These are phyloP conservation scores for Diaporthe nobilis DNA, from an alignment of 2,329 filamentous ascomycete species.

Conservation along the genomic window DNA sequence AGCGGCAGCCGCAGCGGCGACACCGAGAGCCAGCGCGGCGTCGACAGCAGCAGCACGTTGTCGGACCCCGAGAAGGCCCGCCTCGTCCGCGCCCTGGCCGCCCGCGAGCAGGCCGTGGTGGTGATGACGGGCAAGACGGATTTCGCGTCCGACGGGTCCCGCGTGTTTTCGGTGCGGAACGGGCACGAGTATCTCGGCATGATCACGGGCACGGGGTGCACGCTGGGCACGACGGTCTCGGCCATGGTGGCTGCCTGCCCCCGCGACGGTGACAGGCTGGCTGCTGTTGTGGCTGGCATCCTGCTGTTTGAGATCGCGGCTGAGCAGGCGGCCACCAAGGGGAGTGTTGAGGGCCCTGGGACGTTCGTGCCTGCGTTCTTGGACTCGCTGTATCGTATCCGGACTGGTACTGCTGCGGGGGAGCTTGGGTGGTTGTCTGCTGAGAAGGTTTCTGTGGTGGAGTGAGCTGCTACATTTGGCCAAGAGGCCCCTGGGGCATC, in stretches of 20 bases:
- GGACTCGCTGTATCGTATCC: slow-evolving; percentile 73
- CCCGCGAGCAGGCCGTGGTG: slow-evolving; percentile 77
- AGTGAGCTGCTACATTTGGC: no score
- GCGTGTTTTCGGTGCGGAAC: slow-evolving; percentile 79
- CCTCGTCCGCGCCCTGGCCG: slow-evolving; percentile 77
- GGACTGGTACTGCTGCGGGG: slow-evolving; percentile 29
- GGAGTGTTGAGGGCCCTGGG: slow-evolving; percentile 82
- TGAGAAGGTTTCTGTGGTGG: not conserved
- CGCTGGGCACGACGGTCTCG: slow-evolving; percentile 85
- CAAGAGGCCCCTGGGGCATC: no score
- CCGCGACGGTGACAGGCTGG: slow-evolving; percentile 70
- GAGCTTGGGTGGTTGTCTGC: slow-evolving; percentile 24
- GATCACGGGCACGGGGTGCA: slow-evolving; percentile 88
- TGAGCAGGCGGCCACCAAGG: slow-evolving; percentile 75
- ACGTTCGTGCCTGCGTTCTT: slow-evolving; percentile 89
- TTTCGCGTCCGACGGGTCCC: slow-evolving; percentile 80
- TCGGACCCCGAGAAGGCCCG: slow-evolving; percentile 63
- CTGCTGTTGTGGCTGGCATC: slow-evolving; percentile 79
- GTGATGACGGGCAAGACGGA: slow-evolving; percentile 88
- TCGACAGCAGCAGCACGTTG: slow-evolving; percentile 79
- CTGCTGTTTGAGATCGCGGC: slow-evolving; percentile 83
- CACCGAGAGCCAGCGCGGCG: slow-evolving; percentile 79
- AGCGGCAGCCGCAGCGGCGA: slow-evolving; percentile 48
- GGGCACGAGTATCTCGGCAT: slow-evolving; percentile 79
- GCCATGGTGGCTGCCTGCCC: slow-evolving; percentile 77